These are phyloP conservation scores for Penicillium canescens DNA, from an alignment of 495 filamentous ascomycete genomes.

Conservation along the genomic window DNA sequence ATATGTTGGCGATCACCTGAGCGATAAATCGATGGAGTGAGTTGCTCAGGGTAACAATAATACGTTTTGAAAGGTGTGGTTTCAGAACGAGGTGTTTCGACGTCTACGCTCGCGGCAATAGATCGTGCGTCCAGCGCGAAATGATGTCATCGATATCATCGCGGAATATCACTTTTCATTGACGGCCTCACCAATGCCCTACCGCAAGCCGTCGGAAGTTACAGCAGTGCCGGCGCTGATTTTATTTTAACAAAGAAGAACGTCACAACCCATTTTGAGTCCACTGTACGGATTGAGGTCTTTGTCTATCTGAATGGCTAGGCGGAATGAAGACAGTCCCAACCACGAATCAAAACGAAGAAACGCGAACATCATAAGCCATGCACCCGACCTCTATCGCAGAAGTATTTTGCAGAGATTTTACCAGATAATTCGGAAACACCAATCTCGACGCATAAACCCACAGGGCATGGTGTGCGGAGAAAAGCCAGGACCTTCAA, in stretches of 20 bases:
- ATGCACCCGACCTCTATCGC: no score
- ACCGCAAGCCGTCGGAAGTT: neutral
- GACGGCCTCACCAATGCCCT: neutral
- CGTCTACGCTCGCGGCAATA: neutral
- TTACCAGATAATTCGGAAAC: no score
- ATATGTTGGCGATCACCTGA: neutral
- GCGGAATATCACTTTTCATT: neutral
- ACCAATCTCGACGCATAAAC: no score
- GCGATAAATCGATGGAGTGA: neutral
- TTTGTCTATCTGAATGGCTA: no score
- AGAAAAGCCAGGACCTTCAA: no score
- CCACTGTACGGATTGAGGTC: neutral
- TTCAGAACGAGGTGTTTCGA: neutral
- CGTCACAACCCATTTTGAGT: neutral
- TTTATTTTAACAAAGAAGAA: neutral
- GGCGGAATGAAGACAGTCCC: neutral
- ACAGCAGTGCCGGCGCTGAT: neutral
- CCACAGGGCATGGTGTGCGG: no score
- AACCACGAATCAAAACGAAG: neutral
- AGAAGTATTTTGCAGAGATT: no score
- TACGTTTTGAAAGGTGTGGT: neutral
- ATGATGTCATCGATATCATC: neutral
- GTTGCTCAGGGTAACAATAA: neutral
- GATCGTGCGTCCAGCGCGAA: neutral
- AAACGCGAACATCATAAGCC: no score